phyloP scores from a whole-genome alignment of 225 moss, liverwort and hornwort species.

The Pseudisothecium myosuroides region DNA sequence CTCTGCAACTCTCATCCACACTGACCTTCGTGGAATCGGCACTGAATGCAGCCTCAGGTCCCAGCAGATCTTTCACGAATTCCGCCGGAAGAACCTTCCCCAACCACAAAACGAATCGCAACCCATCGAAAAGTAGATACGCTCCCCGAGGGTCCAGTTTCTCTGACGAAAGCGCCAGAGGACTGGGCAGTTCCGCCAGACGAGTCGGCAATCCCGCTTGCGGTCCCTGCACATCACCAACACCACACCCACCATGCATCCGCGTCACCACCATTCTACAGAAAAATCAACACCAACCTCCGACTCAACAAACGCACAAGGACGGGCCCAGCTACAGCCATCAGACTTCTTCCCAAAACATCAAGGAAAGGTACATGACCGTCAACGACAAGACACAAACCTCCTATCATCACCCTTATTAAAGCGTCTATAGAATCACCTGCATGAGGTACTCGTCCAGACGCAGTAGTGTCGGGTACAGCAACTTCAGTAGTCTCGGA shows the following conservation, averaged over 20 bases:
- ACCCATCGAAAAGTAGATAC: conserved; percentile 64
- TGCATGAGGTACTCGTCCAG: conserved; percentile 72
- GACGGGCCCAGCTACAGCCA: not conserved
- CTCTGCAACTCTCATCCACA: not conserved
- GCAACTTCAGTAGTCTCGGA: conserved; percentile 21
- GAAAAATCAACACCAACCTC: not conserved
- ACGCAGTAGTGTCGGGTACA: conserved; percentile 77
- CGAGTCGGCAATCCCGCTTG: conserved; percentile 16
- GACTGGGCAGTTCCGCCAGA: conserved; percentile 38
- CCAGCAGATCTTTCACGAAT: conserved; percentile 59
- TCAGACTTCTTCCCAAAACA: not conserved
- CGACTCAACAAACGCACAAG: not conserved
- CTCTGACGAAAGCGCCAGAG: conserved; percentile 47
- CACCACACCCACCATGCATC: not conserved
- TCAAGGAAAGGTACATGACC: not conserved
- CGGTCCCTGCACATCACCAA: conserved; percentile 32
- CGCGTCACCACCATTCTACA: not conserved
- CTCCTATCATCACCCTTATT: not conserved
- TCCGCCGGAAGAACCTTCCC: conserved; percentile 73
- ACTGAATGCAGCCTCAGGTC: conserved; percentile 57
- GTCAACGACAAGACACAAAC: not conserved
- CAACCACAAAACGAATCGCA: conserved; percentile 81
- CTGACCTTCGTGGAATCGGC: conserved; percentile 63
- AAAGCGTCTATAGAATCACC: conserved; percentile 21
- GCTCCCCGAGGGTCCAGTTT: conserved; percentile 75